Base-by-base conservation (phyloP, 148 eudicot genomes). In the Salicornia ramosissima region DNA sequence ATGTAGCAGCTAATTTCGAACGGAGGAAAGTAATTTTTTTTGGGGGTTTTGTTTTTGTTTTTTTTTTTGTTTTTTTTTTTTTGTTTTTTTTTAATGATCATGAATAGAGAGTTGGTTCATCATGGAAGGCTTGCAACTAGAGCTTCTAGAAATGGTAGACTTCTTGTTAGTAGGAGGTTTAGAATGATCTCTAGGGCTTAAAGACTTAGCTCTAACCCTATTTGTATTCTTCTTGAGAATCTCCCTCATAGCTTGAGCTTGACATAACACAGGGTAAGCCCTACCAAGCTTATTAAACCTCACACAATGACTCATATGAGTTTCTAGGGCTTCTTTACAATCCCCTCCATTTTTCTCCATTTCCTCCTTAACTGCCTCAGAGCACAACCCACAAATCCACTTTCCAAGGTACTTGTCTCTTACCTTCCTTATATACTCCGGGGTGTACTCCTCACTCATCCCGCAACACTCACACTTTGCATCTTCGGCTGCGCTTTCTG, bases 381-480 rank as follows among this genome's bases (percentile, higher is more conserved):
- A 75, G 47, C 91, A 86, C 22, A 88, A 53, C 34, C 90, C 91
- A 39, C 91, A 88, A 47, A 90, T 79, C 90, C 90, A 88, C 77
- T 83, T 88, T 19, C 94, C 89, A 0, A 54, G 64, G 72, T 80
- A 83, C 78, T 77, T 83, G 13, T 76, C 81, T 2, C 85, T 81
- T 15, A 88, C 84, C 31, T 58, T 65, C 25, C 64, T 80, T 70
- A 88, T 73, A 79, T 90, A 88, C 75, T 83, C 86, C 0, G 82
- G 86, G 1, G 97, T 90, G 82, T 83, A 90, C 80, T 90, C 97
- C 60, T 90, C 97, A 11, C 78, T 70, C 97, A 90, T 88, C 25
- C 89, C 93, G 71, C 97, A 90, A 67, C 97, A 90, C 77, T 90
- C 97, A 43, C 97, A 90, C 65, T 83, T 90, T 16, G 88, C 91